Evolutionary conservation across 257 asterid species (phyloP), one percentile per base, ranked within the genome.

Genomic region (Fraxinus excelsior): DNA sequence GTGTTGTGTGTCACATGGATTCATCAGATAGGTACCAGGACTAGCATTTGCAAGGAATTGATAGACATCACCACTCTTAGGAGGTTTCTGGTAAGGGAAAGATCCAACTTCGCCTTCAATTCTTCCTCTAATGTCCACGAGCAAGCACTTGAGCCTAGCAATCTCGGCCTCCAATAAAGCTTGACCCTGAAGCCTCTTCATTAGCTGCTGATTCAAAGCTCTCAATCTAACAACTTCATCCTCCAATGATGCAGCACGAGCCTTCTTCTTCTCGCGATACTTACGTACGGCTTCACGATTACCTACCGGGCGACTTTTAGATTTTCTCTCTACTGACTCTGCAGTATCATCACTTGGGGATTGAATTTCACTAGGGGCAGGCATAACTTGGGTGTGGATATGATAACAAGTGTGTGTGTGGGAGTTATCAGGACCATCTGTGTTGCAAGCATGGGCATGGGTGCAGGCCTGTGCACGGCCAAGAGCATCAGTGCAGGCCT

Each of bases 51-150:
- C 72, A 23, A 56, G 26, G 66, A 21, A 56, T 21, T 56, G 66
- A 56, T 56, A 21, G 26, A 56, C 29, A 56, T 56, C 66, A 56
- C 12, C 26, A 19, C 66, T 23, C 66, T 56, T 21, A 23, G 32
- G 19, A 2, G 97, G 94, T 84, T 92, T 91, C 87, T 91, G 99
- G 80, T 95, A 95, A 8, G 99, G 99, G 62, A 93, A 95, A 32
- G 97, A 90, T 34, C 99, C 99, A 78, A 95, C 91, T 84, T 93
- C 99, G 19, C 99, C 98, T 85, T 95, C 99, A 35, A 93, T 90
- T 85, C 99, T 89, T 72, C 99, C 99, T 77, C 99, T 85, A 14
- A 95, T 88, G 76, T 95, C 99, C 72, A 95, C 99, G 35, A 95
- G 96, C 91, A 95, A 85, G 80, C 97, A 95, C 90, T 93, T 93